Conservation (phyloP, 129 eudicot species). For the Sambucus nigra region DNA sequence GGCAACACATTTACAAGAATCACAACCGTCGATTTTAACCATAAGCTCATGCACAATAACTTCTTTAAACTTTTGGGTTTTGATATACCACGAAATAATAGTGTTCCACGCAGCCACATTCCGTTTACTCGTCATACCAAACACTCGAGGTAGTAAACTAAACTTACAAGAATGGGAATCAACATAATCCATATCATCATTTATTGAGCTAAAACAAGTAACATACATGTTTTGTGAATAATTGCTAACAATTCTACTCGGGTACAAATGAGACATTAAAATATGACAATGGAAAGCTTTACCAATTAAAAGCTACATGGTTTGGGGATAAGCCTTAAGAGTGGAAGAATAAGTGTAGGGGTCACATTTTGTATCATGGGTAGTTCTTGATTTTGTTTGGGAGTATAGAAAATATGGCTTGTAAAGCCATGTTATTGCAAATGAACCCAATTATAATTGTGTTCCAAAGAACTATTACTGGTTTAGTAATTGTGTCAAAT, state of each 20-base stretch:
- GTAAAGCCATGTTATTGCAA: conserved; percentile 62
- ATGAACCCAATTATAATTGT: conserved; percentile 71
- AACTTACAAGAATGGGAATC: no score
- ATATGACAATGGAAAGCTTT: conserved; percentile 80
- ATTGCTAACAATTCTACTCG: conserved; percentile 70
- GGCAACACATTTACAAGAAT: conserved; percentile 71
- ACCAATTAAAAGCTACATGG: conserved; percentile 40
- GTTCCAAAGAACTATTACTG: conserved; percentile 93
- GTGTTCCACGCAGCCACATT: conserved; percentile 72
- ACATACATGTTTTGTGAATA: conserved; percentile 76
- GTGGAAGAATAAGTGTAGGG: conserved; percentile 66
- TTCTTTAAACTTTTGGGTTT: conserved; percentile 36
- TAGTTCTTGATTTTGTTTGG: conserved; percentile 27
- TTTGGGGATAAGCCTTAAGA: conserved; percentile 75
- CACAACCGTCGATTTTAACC: conserved; percentile 52
- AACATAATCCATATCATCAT: conserved; percentile 10
- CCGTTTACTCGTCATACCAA: conserved; percentile 46
- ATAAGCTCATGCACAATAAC: conserved; percentile 48
- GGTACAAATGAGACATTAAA: conserved; percentile 31
- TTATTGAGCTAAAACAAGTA: conserved; percentile 26
- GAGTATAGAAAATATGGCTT: conserved; percentile 54
- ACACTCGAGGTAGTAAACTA: conserved; percentile 47
- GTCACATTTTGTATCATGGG: conserved; percentile 24
- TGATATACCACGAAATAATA: conserved; percentile 72
- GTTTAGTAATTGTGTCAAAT: conserved; percentile 77